Evolutionary conservation across 179 eudicot genomes (phyloP).

Genomic region (Spergularia azorica): DNA sequence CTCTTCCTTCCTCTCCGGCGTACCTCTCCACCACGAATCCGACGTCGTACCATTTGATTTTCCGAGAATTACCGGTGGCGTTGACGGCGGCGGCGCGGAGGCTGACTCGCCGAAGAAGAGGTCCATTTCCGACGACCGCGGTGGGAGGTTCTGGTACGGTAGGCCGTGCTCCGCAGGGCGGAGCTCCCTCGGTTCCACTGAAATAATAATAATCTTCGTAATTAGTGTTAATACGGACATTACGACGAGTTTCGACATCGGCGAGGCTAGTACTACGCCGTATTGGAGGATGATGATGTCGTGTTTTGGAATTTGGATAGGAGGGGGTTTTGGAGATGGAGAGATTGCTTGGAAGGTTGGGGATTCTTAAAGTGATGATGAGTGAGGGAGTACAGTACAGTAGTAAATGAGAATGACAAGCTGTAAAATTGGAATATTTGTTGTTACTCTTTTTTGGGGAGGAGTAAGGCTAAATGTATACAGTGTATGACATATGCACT

Average conservation of each 20-base stretch:
- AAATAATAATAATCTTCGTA: neutral
- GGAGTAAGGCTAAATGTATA: too few species aligned
- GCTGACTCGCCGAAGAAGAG: conserved; percentile 29
- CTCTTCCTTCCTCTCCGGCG: conserved; percentile 20
- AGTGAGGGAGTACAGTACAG: conserved; percentile 1
- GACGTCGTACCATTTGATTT: conserved; percentile 1
- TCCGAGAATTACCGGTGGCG: neutral
- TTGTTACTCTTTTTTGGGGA: too few species aligned
- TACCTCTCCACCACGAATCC: conserved; percentile 28
- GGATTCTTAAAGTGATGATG: conserved; percentile 12
- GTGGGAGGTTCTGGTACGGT: conserved; percentile 25
- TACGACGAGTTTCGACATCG: neutral
- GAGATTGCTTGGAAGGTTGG: conserved; percentile 10
- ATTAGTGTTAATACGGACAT: neutral
- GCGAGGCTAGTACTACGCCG: neutral
- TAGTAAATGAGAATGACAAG: neutral
- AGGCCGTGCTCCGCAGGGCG: conserved; percentile 47
- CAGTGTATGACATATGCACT: too few species aligned
- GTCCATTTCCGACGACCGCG: conserved; percentile 31
- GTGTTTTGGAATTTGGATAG: too few species aligned
- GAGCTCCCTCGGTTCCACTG: conserved; percentile 32
- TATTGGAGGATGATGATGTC: too few species aligned
- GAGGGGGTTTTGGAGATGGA: too few species aligned
- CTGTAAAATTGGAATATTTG: conserved; percentile 19
- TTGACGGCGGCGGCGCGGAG: conserved; percentile 19